Evolutionary conservation across 2,329 filamentous ascomycete species (phyloP), one percentile per base, ranked within the genome.

Genomic region (Tolypocladium tundrense): DNA sequence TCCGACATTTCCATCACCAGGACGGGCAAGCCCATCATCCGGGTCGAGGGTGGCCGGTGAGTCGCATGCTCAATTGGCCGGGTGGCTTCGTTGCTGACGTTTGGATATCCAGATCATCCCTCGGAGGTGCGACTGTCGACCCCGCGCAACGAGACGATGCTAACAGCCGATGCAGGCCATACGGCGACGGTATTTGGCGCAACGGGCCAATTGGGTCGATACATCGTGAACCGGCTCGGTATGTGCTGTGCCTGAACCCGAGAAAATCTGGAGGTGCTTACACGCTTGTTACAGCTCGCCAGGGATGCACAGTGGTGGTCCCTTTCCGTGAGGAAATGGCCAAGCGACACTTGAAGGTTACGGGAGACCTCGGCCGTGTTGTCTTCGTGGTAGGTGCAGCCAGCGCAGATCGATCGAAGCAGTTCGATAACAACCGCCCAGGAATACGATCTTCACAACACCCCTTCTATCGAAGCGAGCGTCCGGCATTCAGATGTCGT

Each of bases 141-240:
- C 37, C 56, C 55, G 58, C 57, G 57, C 56, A 41, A 43, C 40
- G 57, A 53, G 54, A 61, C 59, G 59, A 63, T 56, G 57, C 68
- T 70, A 65, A 72, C 62, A 58, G 59, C 60, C 31, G 55, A 56
- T 60, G 65, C 75, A 91, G 93, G 93, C 65, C 91, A 97, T 77
- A 97, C 92, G 62, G 93, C 90, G 61, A 99, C 94, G 59, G 93
- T 99, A 68, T 99, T 99, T 77, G 94, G 94, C 76, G 94, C 94
- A 69, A 97, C 92, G 61, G 94, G 94, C 63, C 93, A 96, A 73
- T 79, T 99, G 58, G 94, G 94, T 71, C 87, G 94, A 71, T 99
- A 99, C 75, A 96, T 99, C 71, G 94, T 99, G 71, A 96, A 97
- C 78, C 85, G 91, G 73, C 82, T 99, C 71, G 91, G 91, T 82